phyloP scores from a whole-genome alignment of 2,329 filamentous ascomycete genomes.

The Scorias spongiosa region DNA sequence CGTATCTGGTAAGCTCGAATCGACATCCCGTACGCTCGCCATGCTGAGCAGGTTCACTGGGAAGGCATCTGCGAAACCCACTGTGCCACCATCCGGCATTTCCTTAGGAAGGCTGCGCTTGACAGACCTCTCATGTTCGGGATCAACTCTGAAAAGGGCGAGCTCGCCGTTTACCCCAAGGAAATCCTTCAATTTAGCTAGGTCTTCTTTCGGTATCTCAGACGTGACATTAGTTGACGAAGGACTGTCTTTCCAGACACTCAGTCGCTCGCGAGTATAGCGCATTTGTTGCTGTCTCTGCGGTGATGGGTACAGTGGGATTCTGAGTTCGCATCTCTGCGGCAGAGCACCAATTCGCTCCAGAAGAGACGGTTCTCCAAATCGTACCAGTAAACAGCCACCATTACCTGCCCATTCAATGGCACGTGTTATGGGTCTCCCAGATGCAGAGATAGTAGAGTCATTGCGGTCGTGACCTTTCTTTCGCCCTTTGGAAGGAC shows the following conservation, averaged over 20 bases:
- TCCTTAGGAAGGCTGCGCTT: slow-evolving; percentile 44
- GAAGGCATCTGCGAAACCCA: slow-evolving; percentile 58
- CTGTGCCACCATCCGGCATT: slow-evolving; percentile 43
- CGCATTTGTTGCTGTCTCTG: slow-evolving; percentile 42
- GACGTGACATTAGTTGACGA: slow-evolving; percentile 29
- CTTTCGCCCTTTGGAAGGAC: neutral
- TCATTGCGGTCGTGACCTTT: neutral
- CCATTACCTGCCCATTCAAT: slow-evolving; percentile 32
- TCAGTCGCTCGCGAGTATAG: slow-evolving; percentile 47
- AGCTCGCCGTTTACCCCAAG: slow-evolving; percentile 52
- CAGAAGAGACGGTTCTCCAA: slow-evolving; percentile 35
- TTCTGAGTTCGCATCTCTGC: slow-evolving; percentile 44
- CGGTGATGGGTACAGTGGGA: slow-evolving; percentile 49
- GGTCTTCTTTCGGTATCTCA: slow-evolving; percentile 37
- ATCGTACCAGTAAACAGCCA: slow-evolving; percentile 50
- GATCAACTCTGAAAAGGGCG: slow-evolving; percentile 52
- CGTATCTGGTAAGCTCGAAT: slow-evolving; percentile 39
- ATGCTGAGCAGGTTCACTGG: slow-evolving; percentile 55
- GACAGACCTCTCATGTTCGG: slow-evolving; percentile 39
- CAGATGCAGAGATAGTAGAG: slow-evolving; percentile 15
- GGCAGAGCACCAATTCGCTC: slow-evolving; percentile 8
- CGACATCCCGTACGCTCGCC: slow-evolving; percentile 46
- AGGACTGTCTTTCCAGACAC: slow-evolving; percentile 48
- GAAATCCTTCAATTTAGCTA: slow-evolving; percentile 47
- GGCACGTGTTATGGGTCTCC: slow-evolving; percentile 6